Evolutionary conservation across 2,329 filamentous ascomycete species (phyloP).

Genomic region (Cadophora gregata): DNA sequence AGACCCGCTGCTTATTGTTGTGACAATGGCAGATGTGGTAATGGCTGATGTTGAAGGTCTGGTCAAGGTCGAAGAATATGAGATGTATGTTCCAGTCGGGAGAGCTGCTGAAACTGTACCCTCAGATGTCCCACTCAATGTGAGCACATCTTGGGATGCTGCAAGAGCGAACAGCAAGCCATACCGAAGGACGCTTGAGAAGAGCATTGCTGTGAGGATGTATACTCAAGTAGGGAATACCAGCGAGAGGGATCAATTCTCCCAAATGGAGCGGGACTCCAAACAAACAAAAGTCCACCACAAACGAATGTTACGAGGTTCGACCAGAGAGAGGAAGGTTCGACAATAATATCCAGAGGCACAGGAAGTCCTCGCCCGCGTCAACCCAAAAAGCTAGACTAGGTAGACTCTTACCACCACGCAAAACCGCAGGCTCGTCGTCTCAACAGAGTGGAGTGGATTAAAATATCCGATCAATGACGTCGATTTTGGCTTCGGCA

Average conservation of each 20-base stretch:
- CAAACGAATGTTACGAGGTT: background rate
- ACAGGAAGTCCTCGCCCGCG: conserved; percentile 11
- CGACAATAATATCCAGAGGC: conserved; percentile 14
- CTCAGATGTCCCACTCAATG: conserved; percentile 27
- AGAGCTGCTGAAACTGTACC: conserved; percentile 32
- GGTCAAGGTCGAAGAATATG: conserved; percentile 46
- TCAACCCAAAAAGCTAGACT: conserved; percentile 21
- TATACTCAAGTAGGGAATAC: background rate
- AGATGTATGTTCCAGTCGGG: conserved; percentile 49
- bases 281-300: background rate
- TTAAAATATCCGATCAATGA: background rate
- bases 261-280: background rate
- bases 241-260: background rate
- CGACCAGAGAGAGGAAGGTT: background rate
- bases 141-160: conserved; percentile 26
- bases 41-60: conserved; percentile 35
- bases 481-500: conserved; percentile 13
- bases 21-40: conserved; percentile 37
- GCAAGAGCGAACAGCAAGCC: conserved; percentile 44
- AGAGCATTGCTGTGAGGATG: conserved; percentile 31
- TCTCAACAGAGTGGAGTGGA: conserved; percentile 17
- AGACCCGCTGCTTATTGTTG: conserved; percentile 36
- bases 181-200: conserved; percentile 33
- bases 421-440: conserved; percentile 11
- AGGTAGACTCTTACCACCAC: background rate